Conservation (phyloP, 1,284 basidiomycete genomes). For the Ceratobasidium sp. region DNA sequence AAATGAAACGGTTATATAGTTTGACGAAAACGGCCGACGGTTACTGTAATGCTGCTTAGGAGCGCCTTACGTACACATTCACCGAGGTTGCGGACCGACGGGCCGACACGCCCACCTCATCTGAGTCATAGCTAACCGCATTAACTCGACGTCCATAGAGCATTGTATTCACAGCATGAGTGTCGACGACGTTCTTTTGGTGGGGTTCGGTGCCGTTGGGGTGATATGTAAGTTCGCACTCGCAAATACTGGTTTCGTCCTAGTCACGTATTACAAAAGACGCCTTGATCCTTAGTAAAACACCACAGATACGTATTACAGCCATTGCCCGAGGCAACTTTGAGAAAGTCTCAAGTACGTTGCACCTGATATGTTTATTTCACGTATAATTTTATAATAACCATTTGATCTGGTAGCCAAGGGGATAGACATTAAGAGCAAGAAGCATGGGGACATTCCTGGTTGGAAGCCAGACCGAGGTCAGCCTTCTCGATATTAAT, state of each 20-base stretch:
- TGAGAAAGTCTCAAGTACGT: slow-evolving; percentile 59
- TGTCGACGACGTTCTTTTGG: slow-evolving; percentile 50
- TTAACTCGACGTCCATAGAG: too few species aligned
- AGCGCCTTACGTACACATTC: too few species aligned
- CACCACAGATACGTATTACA: slow-evolving; percentile 70
- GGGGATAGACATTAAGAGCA: slow-evolving; percentile 62
- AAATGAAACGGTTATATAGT: neutral
- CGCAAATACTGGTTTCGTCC: neutral
- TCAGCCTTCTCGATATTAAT: too few species aligned
- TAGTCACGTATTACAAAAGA: slow-evolving; percentile 50
- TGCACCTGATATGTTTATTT: neutral
- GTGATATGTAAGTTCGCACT: slow-evolving; percentile 48
- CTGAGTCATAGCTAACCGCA: too few species aligned
- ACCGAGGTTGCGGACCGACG: too few species aligned
- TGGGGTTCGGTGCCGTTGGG: slow-evolving; percentile 59
- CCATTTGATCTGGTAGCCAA: neutral
- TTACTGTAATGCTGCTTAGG: too few species aligned
- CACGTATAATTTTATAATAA: neutral
- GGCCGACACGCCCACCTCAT: too few species aligned
- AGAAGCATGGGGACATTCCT: slow-evolving; percentile 63
- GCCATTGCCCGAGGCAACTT: slow-evolving; percentile 78
- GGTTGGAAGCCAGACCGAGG: slow-evolving; percentile 69
- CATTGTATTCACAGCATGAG: neutral
- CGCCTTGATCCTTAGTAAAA: slow-evolving; percentile 66
- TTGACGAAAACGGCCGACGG: neutral